Evolutionary conservation across 371 early-diverging fungal genomes (phyloP).

Genomic region (Thermomucor indicae-seudaticae): DNA sequence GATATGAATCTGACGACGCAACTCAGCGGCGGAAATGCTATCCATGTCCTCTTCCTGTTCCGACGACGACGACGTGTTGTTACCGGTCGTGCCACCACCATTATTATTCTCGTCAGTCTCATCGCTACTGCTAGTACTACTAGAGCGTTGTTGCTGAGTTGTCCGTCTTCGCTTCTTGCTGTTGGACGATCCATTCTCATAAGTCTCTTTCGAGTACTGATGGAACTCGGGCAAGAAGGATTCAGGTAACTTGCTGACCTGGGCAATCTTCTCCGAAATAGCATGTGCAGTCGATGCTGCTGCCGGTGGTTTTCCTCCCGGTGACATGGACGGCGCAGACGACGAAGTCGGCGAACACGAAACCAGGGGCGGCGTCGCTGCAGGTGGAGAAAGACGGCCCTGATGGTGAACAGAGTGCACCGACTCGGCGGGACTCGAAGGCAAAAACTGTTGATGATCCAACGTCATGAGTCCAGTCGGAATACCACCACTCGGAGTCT

Average conservation of each 20-base stretch:
- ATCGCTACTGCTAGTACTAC: too few relatives aligned
- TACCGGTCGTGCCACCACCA: too few relatives aligned
- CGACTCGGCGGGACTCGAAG: constrained; percentile 8
- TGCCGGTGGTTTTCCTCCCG: not conserved
- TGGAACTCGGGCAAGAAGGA: constrained; percentile 48
- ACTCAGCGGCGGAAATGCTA: constrained; percentile 39
- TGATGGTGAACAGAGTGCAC: constrained; percentile 5
- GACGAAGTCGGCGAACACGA: constrained; percentile 13
- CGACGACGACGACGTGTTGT: too few relatives aligned
- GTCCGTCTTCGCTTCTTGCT: constrained; percentile 28
- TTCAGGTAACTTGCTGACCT: constrained; percentile 43
- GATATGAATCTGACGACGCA: constrained; percentile 57
- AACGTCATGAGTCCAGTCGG: not conserved
- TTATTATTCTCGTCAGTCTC: constrained; percentile 21
- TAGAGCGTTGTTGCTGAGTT: constrained; percentile 10
- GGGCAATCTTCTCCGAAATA: constrained; percentile 37
- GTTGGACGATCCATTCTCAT: constrained; percentile 41
- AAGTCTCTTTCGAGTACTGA: constrained; percentile 46
- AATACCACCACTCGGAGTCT: too few relatives aligned
- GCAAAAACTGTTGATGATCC: constrained; percentile 9
- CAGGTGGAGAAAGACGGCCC: constrained; percentile 32
- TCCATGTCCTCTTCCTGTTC: constrained; percentile 27
- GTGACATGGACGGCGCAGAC: not conserved
- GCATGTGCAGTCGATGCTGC: constrained; percentile 3
- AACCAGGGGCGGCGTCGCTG: constrained; percentile 13